phyloP scores from a whole-genome alignment of 1,139 yeast species.

The Candida freyschussii region DNA sequence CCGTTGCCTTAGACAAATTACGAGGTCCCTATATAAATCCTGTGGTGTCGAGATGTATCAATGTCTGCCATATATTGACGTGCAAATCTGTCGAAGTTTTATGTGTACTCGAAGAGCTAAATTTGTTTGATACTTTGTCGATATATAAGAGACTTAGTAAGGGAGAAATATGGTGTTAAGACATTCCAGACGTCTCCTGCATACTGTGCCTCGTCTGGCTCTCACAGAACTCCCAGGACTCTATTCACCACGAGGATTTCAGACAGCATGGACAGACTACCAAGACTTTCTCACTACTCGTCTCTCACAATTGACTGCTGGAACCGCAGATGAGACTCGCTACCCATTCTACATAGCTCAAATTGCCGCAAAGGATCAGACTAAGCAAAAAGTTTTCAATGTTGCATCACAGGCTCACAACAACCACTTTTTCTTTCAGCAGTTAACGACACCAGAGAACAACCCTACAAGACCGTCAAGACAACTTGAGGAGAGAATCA shows the following conservation, averaged over 20 bases:
- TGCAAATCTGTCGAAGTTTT: slow-evolving; percentile 5
- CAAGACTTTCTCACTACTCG: slow-evolving; percentile 66
- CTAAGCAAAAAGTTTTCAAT: slow-evolving; percentile 71
- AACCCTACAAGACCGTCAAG: slow-evolving; percentile 43
- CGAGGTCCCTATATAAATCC: no score
- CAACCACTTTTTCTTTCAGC: slow-evolving; percentile 83
- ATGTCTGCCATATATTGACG: not conserved
- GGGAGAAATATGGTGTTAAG: slow-evolving; percentile 6
- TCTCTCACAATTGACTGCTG: slow-evolving; percentile 68
- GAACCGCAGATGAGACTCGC: slow-evolving; percentile 76
- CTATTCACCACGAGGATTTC: slow-evolving; percentile 62
- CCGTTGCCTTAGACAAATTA: no score
- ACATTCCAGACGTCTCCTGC: slow-evolving; percentile 14
- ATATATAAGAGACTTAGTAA: not conserved
- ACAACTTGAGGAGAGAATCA: slow-evolving; percentile 31
- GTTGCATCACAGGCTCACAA: slow-evolving; percentile 89
- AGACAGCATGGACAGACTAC: slow-evolving; percentile 75
- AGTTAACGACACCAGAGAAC: slow-evolving; percentile 38
- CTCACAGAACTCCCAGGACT: slow-evolving; percentile 50
- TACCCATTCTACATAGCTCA: slow-evolving; percentile 73
- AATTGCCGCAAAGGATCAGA: slow-evolving; percentile 65
- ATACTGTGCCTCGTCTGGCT: slow-evolving; percentile 16
- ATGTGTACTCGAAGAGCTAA: not conserved
- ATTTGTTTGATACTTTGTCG: not conserved
- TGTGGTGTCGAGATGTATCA: not conserved